Percentiles rank a stretch among this genome's conserved stretches.
These are phyloP conservation scores for Gyromitra esculenta DNA, from an alignment of 2,329 filamentous ascomycete species.

Conservation along the genomic window DNA sequence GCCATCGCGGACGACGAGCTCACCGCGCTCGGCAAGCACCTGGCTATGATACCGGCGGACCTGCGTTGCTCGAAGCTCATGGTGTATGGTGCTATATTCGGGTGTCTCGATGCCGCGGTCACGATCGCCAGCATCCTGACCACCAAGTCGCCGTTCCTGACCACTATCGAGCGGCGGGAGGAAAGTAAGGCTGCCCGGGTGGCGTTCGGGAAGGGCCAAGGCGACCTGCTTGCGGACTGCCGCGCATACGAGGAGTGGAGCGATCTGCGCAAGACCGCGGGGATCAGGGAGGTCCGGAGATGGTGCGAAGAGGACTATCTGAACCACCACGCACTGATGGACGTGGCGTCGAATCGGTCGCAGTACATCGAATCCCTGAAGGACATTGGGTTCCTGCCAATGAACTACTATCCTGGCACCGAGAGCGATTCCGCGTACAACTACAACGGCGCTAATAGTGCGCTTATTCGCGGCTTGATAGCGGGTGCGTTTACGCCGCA, in stretches of 20 bases:
- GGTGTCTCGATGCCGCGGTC: slow-evolving; percentile 86
- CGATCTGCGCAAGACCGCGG: slow-evolving; percentile 58
- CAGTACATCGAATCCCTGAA: slow-evolving; percentile 88
- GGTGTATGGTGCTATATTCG: slow-evolving; percentile 93
- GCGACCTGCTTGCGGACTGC: slow-evolving; percentile 88
- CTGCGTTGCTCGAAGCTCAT: slow-evolving; percentile 92
- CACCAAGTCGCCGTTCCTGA: slow-evolving; percentile 84
- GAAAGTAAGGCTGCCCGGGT: slow-evolving; percentile 77
- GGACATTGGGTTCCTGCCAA: slow-evolving; percentile 80
- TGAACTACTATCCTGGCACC: slow-evolving; percentile 64
- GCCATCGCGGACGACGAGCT: slow-evolving; percentile 86
- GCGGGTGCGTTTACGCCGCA: slow-evolving; percentile 83
- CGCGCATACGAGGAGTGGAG: slow-evolving; percentile 85
- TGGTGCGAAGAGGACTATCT: slow-evolving; percentile 91
- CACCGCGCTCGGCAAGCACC: slow-evolving; percentile 87
- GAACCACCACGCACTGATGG: slow-evolving; percentile 81
- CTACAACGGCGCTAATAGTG: slow-evolving; percentile 58
- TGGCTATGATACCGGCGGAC: slow-evolving; percentile 95
- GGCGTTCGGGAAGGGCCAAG: slow-evolving; percentile 79
- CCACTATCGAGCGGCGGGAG: slow-evolving; percentile 82
- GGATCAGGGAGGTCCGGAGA: slow-evolving; percentile 67
- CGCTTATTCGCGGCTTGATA: slow-evolving; percentile 74
- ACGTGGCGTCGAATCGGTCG: slow-evolving; percentile 84
- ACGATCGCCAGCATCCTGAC: slow-evolving; percentile 94
- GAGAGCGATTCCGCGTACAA: slow-evolving; percentile 61